phyloP scores from a whole-genome alignment of 129 eudicot species.

The Smallanthus sonchifolius region DNA sequence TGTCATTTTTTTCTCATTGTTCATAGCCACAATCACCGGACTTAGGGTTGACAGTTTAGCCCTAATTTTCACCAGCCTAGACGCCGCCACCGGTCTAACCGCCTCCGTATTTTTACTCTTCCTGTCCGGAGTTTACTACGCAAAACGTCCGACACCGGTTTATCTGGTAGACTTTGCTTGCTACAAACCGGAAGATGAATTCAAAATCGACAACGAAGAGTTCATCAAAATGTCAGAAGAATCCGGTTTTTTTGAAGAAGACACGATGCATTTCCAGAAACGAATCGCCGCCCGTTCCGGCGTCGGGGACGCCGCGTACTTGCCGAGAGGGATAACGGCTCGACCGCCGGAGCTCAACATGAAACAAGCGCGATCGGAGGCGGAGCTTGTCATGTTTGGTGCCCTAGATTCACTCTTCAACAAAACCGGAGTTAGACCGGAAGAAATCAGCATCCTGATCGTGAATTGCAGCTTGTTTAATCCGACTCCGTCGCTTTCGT shows the following conservation, averaged over 20 bases:
- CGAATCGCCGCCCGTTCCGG: constrained; percentile 63
- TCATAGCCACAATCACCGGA: constrained; percentile 49
- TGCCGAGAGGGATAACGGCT: constrained; percentile 63
- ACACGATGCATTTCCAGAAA: constrained; percentile 57
- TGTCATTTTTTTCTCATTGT: constrained; percentile 41
- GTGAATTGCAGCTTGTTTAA: constrained; percentile 87
- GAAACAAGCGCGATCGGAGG: constrained; percentile 71
- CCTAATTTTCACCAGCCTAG: constrained; percentile 35
- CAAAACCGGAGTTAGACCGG: constrained; percentile 54
- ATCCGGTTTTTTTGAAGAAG: constrained; percentile 46
- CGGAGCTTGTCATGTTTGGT: constrained; percentile 78
- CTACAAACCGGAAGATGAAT: constrained; percentile 62
- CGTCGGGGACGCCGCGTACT: constrained; percentile 76
- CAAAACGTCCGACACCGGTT: constrained; percentile 49
- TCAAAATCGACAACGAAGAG: constrained; percentile 44
- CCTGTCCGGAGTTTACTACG: constrained; percentile 57
- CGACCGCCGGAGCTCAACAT: constrained; percentile 61
- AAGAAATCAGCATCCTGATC: constrained; percentile 61
- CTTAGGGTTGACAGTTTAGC: constrained; percentile 35
- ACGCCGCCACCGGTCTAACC: constrained; percentile 47
- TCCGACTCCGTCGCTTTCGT: constrained; percentile 86
- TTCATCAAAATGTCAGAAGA: constrained; percentile 71
- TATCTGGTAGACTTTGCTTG: constrained; percentile 73
- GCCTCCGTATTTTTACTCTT: constrained; percentile 36
- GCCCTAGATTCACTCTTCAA: constrained; percentile 66